Conservation (phyloP, 352 stramenopile genomes). For the Phytophthora palmivora region DNA sequence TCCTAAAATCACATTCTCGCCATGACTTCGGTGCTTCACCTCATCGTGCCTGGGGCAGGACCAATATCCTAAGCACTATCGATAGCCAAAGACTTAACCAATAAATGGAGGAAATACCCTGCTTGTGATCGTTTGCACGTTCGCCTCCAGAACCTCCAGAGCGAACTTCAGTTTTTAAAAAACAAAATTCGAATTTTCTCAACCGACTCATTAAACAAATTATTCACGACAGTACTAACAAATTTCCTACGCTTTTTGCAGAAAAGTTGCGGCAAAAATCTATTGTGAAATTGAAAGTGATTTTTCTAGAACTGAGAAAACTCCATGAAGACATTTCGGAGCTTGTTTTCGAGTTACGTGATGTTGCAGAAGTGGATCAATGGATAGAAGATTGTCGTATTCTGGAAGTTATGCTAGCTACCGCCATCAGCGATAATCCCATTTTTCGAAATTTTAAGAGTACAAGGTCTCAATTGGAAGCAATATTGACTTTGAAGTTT, state of each 20-base stretch:
- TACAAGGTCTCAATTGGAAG: neutral
- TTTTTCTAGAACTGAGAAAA: neutral
- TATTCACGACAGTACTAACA: neutral
- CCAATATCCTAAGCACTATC: neutral
- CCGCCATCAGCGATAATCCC: neutral
- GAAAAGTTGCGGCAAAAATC: neutral
- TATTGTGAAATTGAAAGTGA: neutral
- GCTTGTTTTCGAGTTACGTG: neutral
- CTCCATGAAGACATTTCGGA: neutral
- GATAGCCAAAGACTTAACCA: neutral
- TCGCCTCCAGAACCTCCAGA: neutral
- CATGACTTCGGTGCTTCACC: neutral
- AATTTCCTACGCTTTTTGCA: neutral
- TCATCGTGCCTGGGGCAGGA: neutral
- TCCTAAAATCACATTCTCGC: neutral
- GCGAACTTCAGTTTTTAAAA: neutral
- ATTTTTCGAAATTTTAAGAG: neutral
- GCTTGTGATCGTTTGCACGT: neutral
- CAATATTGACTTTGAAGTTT: constrained; percentile 1
- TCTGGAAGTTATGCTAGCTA: neutral
- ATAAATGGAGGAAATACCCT: neutral
- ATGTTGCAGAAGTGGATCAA: neutral
- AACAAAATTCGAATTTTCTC: neutral
- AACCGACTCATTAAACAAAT: neutral
- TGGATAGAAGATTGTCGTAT: neutral